Percentiles rank a stretch among this genome's conserved stretches.
Conservation (phyloP, 768 basidiomycete genomes). For the Leccinum pellstonianum region DNA sequence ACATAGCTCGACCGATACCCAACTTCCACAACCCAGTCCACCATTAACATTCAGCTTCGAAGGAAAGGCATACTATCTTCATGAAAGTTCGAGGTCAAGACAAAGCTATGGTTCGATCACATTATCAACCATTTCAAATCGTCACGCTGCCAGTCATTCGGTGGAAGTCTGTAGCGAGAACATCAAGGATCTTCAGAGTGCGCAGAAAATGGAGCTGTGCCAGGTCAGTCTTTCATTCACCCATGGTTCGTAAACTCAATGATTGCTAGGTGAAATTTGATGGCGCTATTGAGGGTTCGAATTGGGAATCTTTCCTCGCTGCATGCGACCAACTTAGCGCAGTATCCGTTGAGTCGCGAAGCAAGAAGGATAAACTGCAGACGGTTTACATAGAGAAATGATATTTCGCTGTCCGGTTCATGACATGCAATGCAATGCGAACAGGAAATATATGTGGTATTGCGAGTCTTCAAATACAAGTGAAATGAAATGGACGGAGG, state of each 20-base stretch:
- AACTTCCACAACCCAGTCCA: slow-evolving; percentile 42
- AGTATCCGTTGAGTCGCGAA: slow-evolving; percentile 28
- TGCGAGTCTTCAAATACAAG: not conserved
- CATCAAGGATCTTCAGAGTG: slow-evolving; percentile 52
- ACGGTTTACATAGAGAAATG: slow-evolving; percentile 8
- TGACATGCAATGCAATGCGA: slow-evolving; percentile 1
- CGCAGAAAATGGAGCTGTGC: slow-evolving; percentile 49
- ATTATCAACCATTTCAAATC: slow-evolving; percentile 3
- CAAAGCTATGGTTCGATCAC: slow-evolving; percentile 37
- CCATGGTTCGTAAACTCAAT: slow-evolving; percentile 3
- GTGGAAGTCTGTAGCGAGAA: slow-evolving; percentile 43
- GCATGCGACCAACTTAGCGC: slow-evolving; percentile 45
- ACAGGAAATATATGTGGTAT: not conserved
- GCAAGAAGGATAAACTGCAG: slow-evolving; percentile 11
- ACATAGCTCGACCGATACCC: slow-evolving; percentile 34
- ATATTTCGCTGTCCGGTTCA: slow-evolving; percentile 1
- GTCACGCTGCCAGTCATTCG: not conserved
- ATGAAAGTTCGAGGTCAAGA: slow-evolving; percentile 47
- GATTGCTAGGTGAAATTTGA: slow-evolving; percentile 45
- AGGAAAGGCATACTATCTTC: slow-evolving; percentile 45
- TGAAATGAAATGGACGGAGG: not conserved
- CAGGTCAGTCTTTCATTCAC: slow-evolving; percentile 41
- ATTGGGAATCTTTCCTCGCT: slow-evolving; percentile 47
- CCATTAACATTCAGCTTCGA: slow-evolving; percentile 43
- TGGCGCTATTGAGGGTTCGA: slow-evolving; percentile 34